Evolutionary conservation across 139 green algal genomes (phyloP).

Genomic region (Picochlorum sp.): DNA sequence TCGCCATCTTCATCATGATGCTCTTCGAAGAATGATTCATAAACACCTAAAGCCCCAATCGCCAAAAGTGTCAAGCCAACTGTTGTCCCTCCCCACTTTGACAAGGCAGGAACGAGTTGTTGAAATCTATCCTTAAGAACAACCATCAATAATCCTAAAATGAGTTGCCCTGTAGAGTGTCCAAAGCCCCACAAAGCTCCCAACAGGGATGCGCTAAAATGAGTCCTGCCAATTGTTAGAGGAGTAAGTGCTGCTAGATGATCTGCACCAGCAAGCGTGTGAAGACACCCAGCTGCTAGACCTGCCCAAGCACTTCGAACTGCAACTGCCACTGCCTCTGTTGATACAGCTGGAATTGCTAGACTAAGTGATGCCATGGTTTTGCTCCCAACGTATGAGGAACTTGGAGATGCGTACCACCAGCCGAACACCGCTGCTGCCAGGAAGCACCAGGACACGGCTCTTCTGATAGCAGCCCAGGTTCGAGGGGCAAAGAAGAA

Average conservation of each 20-base stretch:
- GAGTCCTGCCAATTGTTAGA: slow-evolving; percentile 81
- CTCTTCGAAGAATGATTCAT: slow-evolving; percentile 61
- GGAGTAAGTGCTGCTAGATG: slow-evolving; percentile 92
- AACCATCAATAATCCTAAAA: slow-evolving; percentile 88
- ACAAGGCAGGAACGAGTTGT: slow-evolving; percentile 58
- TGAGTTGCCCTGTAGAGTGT: slow-evolving; percentile 91
- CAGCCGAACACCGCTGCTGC: no score
- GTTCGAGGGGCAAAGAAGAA: no score
- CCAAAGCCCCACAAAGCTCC: slow-evolving; percentile 96
- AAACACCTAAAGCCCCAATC: slow-evolving; percentile 83
- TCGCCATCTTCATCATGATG: slow-evolving; percentile 4
- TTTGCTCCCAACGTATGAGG: neutral
- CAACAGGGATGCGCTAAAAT: slow-evolving; percentile 57
- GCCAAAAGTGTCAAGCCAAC: slow-evolving; percentile 87
- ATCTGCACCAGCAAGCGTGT: slow-evolving; percentile 93
- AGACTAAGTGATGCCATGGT: neutral
- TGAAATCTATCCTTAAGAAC: slow-evolving; percentile 57
- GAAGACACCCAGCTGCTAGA: slow-evolving; percentile 83
- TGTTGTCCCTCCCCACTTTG: slow-evolving; percentile 53
- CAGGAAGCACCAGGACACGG: no score
- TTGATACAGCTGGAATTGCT: neutral
- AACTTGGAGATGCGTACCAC: no score
- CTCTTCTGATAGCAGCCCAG: no score
- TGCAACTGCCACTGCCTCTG: slow-evolving; percentile 3
- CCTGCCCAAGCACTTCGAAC: slow-evolving; percentile 59